phyloP scores from a whole-genome alignment of 139 green algal genomes.

The Ettlia oleoabundans region DNA sequence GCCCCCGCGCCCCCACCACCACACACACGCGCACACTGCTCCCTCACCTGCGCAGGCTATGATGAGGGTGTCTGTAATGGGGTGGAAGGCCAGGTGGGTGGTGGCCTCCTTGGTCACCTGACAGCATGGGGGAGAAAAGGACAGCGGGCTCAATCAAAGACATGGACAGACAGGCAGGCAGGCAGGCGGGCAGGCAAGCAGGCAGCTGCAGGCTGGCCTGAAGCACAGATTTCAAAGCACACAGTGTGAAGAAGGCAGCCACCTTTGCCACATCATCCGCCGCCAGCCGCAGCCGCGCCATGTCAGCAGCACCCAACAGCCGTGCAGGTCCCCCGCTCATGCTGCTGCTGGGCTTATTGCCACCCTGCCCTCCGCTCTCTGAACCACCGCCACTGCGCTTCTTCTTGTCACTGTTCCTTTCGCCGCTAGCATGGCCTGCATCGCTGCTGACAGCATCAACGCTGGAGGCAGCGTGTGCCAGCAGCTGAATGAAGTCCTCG shows the following conservation, averaged over 20 bases:
- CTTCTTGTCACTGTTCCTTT: not conserved
- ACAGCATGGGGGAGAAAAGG: too few species aligned
- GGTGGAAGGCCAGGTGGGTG: conserved; percentile 62
- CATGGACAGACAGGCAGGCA: too few species aligned
- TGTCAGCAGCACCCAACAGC: not conserved
- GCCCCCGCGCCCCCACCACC: too few species aligned
- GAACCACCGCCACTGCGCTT: too few species aligned
- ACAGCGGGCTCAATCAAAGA: too few species aligned
- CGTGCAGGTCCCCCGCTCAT: too few species aligned
- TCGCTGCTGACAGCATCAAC: not conserved
- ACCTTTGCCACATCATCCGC: conserved; percentile 56
- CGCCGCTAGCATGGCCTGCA: not conserved
- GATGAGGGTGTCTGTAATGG: conserved; percentile 41
- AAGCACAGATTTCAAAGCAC: not conserved
- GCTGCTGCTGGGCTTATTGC: not conserved
- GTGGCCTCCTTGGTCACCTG: conserved; percentile 52
- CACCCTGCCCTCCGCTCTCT: not conserved
- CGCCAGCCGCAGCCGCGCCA: conserved; percentile 27
- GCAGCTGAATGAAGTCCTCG: conserved; percentile 48
- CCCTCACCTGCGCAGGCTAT: conserved; percentile 38
- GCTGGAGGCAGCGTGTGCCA: conserved; percentile 14
- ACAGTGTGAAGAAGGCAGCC: not conserved
- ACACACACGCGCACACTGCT: too few species aligned
- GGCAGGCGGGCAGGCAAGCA: not conserved
- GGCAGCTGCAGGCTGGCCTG: not conserved